Evolutionary conservation across 2,329 filamentous ascomycete species (phyloP).

Genomic region (Periconia macrospinosa): DNA sequence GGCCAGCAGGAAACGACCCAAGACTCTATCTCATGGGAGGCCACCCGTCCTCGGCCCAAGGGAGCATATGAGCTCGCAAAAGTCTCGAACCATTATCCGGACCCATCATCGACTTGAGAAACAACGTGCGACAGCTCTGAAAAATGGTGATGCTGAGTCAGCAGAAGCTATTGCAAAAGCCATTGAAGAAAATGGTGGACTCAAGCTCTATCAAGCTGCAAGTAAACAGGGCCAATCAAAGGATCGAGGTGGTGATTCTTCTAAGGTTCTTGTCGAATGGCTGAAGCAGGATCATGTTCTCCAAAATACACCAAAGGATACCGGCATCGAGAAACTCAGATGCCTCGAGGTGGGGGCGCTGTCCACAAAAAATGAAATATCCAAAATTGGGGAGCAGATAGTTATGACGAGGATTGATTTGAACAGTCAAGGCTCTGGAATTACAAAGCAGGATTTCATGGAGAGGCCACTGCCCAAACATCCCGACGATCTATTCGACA

Average conservation of each 20-base stretch:
- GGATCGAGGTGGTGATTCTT: slow-evolving; percentile 66
- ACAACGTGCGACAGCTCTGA: slow-evolving; percentile 54
- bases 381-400: slow-evolving; percentile 66
- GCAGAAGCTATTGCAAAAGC: slow-evolving; percentile 50
- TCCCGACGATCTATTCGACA: slow-evolving; percentile 72
- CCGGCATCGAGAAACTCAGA: slow-evolving; percentile 19
- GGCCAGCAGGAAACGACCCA: slow-evolving; percentile 37
- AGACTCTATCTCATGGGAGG: slow-evolving; percentile 37
- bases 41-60: slow-evolving; percentile 32
- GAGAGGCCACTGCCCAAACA: slow-evolving; percentile 70
- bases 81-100: slow-evolving; percentile 61
- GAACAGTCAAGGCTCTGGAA: slow-evolving; percentile 79
- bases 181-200: slow-evolving; percentile 60
- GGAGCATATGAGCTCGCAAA: slow-evolving; percentile 56
- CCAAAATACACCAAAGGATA: slow-evolving; percentile 6
- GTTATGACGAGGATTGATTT: slow-evolving; percentile 84
- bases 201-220: slow-evolving; percentile 63
- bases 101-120: slow-evolving; percentile 64
- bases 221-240: slow-evolving; percentile 64
- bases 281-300: slow-evolving; percentile 42
- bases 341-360: slow-evolving; percentile 90
- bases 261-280: slow-evolving; percentile 62
- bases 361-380: slow-evolving; percentile 82
- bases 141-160: slow-evolving; percentile 43
- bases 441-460: slow-evolving; percentile 94